Conservation (phyloP, 1,139 yeast genomes). For the Dujonia santamariae region DNA sequence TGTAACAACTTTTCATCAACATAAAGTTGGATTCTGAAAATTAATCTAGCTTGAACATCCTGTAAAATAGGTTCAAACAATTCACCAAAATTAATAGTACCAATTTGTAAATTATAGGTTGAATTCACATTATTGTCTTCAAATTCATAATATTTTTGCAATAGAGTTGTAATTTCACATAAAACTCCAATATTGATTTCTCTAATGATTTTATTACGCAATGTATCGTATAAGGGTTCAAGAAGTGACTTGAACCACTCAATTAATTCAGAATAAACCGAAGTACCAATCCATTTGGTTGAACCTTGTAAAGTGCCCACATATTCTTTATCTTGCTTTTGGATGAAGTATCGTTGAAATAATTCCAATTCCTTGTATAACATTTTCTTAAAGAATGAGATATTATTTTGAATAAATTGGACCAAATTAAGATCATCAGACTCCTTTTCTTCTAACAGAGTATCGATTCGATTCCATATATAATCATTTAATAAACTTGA, state of each 20-base stretch:
- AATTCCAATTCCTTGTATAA: constrained; percentile 60
- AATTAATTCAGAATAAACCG: constrained; percentile 28
- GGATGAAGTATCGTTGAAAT: constrained; percentile 51
- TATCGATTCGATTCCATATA: constrained; percentile 34
- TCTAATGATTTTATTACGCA: constrained; percentile 63
- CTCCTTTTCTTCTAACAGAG: constrained; percentile 12
- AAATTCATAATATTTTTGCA: constrained; percentile 66
- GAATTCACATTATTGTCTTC: constrained; percentile 25
- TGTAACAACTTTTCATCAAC: constrained; percentile 66
- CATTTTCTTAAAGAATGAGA: constrained; percentile 55
- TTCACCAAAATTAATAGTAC: constrained; percentile 45
- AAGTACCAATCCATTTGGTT: constrained; percentile 10
- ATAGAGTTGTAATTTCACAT: constrained; percentile 72
- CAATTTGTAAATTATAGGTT: not conserved
- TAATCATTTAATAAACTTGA: constrained; percentile 42
- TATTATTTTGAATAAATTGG: constrained; percentile 55
- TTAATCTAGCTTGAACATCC: constrained; percentile 76
- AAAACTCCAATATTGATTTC: constrained; percentile 65
- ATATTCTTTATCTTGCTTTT: not conserved
- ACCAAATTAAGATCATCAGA: constrained; percentile 32
- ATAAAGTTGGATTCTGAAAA: constrained; percentile 72
- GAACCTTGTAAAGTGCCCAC: constrained; percentile 13
- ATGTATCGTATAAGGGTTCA: constrained; percentile 73
- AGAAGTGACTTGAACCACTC: constrained; percentile 60
- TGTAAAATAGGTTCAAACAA: constrained; percentile 69